Base-by-base conservation (phyloP, 2,329 filamentous ascomycete genomes). In the Aureobasidium sp. region DNA sequence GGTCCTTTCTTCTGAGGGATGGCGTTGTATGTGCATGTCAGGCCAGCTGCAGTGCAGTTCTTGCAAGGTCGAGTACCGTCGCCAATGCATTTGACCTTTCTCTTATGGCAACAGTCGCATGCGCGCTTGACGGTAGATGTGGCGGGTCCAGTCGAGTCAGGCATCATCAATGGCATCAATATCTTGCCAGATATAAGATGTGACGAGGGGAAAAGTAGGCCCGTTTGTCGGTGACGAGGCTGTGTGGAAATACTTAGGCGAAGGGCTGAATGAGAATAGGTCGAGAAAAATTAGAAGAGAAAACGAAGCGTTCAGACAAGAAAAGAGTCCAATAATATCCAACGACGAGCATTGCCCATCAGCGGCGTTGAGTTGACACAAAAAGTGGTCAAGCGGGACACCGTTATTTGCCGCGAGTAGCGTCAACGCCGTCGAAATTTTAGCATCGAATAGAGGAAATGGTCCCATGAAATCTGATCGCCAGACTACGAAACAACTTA, bases 1-100 rank as follows among this genome's bases (percentile, higher is more conserved):
- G 83, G 83, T 2, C 83, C 83, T 65, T 84, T 81, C 71, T 84
- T 85, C 70, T 83, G 81, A 15, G 83, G 83, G 45, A 86, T 79
- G 66, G 84, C 82, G 66, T 85, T 84, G 69, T 84, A 82, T 64
- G 83, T 85, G 74, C 83, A 86, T n/a, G 74, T 78, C 62, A 86
- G 76, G 25, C 80, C 78, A 31, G 83, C 81, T 61, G 79, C 79
- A 57, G 77, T 71, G 69, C 83, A 86, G 67, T 84, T 84, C 70
- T 83, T 81, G 74, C 83, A 86, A 4, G 83, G 81, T 59, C 73
- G 73, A 33, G 74, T 74, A 61, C 75, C 75, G 66, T 79, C 77
- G 57, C 75, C 76, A 60, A 79, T 78, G 67, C 78, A 80, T 64
- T 78, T 79, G 61, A 80, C 77, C 67, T 80, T 80, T 47, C 78